Evolutionary conservation across 1,284 basidiomycete genomes (phyloP).

Genomic region (Paramarasmius palmivorus): DNA sequence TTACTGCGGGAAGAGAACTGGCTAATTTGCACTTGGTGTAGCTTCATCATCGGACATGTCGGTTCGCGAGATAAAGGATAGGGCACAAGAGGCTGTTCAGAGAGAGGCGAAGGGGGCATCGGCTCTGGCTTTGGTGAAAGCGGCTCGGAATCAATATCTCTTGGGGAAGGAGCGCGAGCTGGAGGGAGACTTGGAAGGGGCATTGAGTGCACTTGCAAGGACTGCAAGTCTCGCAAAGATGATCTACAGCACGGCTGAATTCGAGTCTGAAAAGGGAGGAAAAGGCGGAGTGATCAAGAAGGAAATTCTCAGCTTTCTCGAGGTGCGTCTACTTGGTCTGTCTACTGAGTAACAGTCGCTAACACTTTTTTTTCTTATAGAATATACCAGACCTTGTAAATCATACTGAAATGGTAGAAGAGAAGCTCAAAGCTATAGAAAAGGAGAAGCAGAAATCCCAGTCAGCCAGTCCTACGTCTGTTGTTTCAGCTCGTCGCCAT

Average conservation of each 20-base stretch:
- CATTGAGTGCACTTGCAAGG: slow-evolving; percentile 58
- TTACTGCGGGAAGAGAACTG: neutral
- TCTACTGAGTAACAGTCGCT: slow-evolving; percentile 12
- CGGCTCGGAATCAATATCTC: slow-evolving; percentile 56
- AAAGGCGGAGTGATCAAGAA: slow-evolving; percentile 35
- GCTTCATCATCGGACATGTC: slow-evolving; percentile 35
- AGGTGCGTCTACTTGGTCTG: slow-evolving; percentile 40
- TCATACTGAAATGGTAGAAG: slow-evolving; percentile 53
- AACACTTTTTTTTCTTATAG: slow-evolving; percentile 34
- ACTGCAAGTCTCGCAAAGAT: slow-evolving; percentile 58
- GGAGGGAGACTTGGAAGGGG: slow-evolving; percentile 58
- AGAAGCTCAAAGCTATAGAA: slow-evolving; percentile 58
- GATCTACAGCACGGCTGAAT: slow-evolving; percentile 60
- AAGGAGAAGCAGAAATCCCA: slow-evolving; percentile 36
- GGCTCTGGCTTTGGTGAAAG: slow-evolving; percentile 54
- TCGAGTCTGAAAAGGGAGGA: slow-evolving; percentile 49
- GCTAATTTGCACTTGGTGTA: neutral
- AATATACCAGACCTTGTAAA: slow-evolving; percentile 46
- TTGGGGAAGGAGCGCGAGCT: slow-evolving; percentile 51
- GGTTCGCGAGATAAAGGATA: slow-evolving; percentile 65
- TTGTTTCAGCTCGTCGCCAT: slow-evolving; percentile 10
- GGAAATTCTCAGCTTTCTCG: slow-evolving; percentile 60
- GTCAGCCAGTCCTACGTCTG: neutral
- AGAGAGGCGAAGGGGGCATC: slow-evolving; percentile 56
- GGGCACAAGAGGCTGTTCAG: slow-evolving; percentile 56